Evolutionary conservation across 257 asterid genomes (phyloP).

Genomic region (Primulina tabacum): DNA sequence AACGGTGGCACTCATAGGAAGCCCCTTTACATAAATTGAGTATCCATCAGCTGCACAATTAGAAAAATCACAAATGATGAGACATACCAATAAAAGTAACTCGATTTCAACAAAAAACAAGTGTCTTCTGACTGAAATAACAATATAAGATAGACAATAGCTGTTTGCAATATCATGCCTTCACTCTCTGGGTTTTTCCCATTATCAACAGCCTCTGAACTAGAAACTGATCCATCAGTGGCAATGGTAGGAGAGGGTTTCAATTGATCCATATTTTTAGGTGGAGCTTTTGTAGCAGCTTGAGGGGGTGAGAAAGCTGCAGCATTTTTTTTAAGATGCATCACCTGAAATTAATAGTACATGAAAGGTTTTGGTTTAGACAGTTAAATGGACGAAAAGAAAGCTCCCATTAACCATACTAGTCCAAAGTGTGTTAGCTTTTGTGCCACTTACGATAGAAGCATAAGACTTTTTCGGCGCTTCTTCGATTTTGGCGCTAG

Average conservation of each 20-base stretch:
- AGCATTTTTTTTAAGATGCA: conserved; percentile 62
- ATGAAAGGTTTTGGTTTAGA: background rate
- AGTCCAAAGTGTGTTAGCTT: background rate
- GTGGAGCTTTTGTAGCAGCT: conserved; percentile 41
- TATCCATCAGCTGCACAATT: conserved; percentile 69
- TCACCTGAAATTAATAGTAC: conserved; percentile 62
- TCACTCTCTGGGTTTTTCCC: conserved; percentile 67
- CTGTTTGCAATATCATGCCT: conserved; percentile 38
- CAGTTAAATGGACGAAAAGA: background rate
- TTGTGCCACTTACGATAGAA: conserved; percentile 65
- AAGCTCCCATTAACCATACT: background rate
- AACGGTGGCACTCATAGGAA: conserved; percentile 74
- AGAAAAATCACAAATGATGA: conserved; percentile 8
- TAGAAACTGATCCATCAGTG: conserved; percentile 44
- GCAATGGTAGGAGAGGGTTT: conserved; percentile 39
- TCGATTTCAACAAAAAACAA: conserved; percentile 12
- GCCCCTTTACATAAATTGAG: conserved; percentile 78
- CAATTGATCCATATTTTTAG: conserved; percentile 47
- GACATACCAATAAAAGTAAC: background rate
- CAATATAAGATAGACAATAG: background rate
- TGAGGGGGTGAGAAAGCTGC: conserved; percentile 37
- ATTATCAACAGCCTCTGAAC: conserved; percentile 47
- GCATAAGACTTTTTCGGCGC: conserved; percentile 88
- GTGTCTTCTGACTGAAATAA: background rate
- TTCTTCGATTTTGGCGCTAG: conserved; percentile 57